These are phyloP conservation scores for Trichoderma sp. DNA, from an alignment of 2,329 filamentous ascomycete species.

Conservation along the genomic window DNA sequence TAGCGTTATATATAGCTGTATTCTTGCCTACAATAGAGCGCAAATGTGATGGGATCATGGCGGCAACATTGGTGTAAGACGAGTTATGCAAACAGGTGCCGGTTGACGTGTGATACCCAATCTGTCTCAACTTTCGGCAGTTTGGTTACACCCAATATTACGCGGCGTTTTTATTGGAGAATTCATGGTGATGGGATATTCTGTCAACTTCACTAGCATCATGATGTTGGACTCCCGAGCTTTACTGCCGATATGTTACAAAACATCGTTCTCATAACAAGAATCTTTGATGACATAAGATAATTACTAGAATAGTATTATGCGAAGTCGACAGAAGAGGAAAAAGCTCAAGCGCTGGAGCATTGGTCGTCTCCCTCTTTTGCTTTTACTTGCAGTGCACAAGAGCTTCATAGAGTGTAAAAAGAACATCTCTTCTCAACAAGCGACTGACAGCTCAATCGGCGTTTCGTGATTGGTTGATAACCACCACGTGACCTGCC, in stretches of 20 bases:
- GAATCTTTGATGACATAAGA: accelerated
- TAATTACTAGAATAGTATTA: too few relatives aligned
- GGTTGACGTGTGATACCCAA: neutral
- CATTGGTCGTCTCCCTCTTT: neutral
- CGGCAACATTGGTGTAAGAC: neutral
- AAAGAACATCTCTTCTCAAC: neutral
- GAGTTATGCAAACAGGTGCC: neutral
- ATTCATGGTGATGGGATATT: neutral
- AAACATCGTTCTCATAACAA: too few relatives aligned
- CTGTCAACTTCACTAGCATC: too few relatives aligned
- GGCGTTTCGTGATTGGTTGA: neutral
- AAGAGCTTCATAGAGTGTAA: neutral
- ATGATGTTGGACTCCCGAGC: too few relatives aligned
- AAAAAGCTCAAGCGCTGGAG: too few relatives aligned
- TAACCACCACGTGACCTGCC: constrained; percentile 25
- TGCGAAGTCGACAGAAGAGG: too few relatives aligned
- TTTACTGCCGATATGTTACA: too few relatives aligned
- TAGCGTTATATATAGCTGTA: neutral
- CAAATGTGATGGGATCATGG: neutral
- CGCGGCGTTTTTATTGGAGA: neutral
- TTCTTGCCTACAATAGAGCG: neutral
- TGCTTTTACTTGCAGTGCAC: accelerated
- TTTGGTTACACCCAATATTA: neutral
- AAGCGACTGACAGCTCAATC: neutral
- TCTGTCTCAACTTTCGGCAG: neutral